phyloP scores from a whole-genome alignment of 2,329 filamentous ascomycete genomes.

The Aulographum hederae region DNA sequence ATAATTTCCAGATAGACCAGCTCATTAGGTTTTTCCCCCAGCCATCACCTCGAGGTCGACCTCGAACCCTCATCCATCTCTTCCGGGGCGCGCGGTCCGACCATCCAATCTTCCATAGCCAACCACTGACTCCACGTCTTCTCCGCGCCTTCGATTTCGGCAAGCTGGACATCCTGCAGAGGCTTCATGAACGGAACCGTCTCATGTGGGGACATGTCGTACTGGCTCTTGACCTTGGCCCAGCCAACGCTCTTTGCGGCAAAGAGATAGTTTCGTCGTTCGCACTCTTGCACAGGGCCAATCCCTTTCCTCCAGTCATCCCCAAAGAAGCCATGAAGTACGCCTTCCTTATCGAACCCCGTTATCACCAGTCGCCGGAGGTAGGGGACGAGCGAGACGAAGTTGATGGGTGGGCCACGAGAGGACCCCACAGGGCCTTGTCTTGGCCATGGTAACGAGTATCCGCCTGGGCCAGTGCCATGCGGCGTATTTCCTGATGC shows the following conservation, averaged over 20 bases:
- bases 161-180: constrained; percentile 55
- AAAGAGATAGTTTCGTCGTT: constrained; percentile 87
- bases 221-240: constrained; percentile 74
- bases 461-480: constrained; percentile 13
- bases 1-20: no score
- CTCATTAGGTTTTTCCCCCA: no score
- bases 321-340: constrained; percentile 95
- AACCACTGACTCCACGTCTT: constrained; percentile 85
- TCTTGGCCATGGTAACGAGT: constrained; percentile 23
- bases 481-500: constrained; percentile 13
- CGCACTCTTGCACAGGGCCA: constrained; percentile 67
- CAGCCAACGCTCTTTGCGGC: constrained; percentile 85
- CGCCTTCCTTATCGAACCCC: constrained; percentile 68
- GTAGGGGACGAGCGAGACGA: constrained; percentile 67
- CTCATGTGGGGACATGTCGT: constrained; percentile 73
- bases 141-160: constrained; percentile 71
- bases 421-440: constrained; percentile 18
- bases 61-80: constrained; percentile 2
- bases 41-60: no score
- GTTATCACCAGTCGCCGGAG: constrained; percentile 80
- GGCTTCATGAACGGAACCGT: constrained; percentile 75
- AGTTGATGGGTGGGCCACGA: constrained; percentile 12
- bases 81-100: constrained; percentile 60
- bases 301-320: constrained; percentile 74
- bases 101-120: constrained; percentile 96